phyloP scores from a whole-genome alignment of 306 rosid genomes.

The Malus asiatica region DNA sequence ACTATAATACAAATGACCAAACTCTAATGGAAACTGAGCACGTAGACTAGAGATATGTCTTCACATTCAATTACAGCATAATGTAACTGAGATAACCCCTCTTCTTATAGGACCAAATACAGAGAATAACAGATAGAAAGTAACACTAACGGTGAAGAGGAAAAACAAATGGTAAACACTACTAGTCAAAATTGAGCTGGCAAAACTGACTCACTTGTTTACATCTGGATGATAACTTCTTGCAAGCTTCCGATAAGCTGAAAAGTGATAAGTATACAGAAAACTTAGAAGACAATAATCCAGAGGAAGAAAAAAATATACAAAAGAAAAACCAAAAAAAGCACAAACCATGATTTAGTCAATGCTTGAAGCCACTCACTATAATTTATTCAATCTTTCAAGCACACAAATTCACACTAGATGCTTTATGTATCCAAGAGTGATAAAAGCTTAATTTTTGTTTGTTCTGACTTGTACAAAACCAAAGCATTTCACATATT shows the following conservation, averaged over 20 bases:
- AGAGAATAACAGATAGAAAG: not conserved
- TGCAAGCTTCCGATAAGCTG: conserved; percentile 98
- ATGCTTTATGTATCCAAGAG: not conserved
- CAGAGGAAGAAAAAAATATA: not conserved
- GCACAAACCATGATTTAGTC: not conserved
- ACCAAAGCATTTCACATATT: not conserved
- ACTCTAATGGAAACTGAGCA: not conserved
- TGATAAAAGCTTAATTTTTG: not conserved
- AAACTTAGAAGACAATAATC: not conserved
- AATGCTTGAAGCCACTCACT: not conserved
- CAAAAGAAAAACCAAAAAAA: not conserved
- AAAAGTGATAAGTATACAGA: conserved; percentile 19
- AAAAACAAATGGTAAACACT: not conserved
- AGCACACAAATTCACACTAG: not conserved
- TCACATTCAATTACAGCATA: not conserved
- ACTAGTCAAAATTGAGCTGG: not conserved
- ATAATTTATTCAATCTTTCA: not conserved
- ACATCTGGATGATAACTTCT: conserved; percentile 94
- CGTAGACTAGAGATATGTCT: not conserved
- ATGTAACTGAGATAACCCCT: not conserved
- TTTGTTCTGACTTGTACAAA: not conserved
- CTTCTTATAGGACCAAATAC: not conserved
- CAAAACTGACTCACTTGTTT: conserved; percentile 66
- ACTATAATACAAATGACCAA: not conserved
- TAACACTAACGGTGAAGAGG: conserved; percentile 1